Evolutionary conservation across 164 flowering plant genomes (phyloP).

Genomic region (Stephania yunnanensis): DNA sequence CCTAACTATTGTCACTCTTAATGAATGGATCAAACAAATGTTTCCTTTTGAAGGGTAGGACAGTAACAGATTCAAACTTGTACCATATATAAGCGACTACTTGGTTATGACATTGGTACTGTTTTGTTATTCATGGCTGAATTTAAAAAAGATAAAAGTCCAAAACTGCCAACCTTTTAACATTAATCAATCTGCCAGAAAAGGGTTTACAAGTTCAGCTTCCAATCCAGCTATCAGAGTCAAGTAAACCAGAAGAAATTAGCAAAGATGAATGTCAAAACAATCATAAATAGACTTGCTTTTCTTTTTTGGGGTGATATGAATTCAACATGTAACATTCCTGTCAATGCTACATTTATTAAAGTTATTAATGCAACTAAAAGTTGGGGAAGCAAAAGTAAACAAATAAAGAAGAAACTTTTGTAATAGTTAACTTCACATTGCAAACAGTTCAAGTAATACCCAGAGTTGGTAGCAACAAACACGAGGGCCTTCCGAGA

Average conservation of each 20-base stretch:
- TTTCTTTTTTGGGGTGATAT: constrained; percentile 3
- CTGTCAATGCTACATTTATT: constrained; percentile 12
- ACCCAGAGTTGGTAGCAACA: constrained; percentile 4
- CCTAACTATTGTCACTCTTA: too few species aligned
- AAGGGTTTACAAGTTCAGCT: constrained; percentile 3
- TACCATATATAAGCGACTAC: too few species aligned
- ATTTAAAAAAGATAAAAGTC: not conserved
- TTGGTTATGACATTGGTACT: too few species aligned
- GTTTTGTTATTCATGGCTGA: not conserved
- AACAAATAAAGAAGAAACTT: constrained; percentile 6
- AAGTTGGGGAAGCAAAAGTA: constrained; percentile 8
- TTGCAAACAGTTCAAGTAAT: constrained; percentile 13
- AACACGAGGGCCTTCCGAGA: constrained; percentile 6
- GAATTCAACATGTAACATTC: constrained; percentile 4
- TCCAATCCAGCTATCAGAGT: not conserved
- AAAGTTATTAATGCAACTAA: not conserved
- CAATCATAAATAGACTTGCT: not conserved
- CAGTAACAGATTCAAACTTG: too few species aligned
- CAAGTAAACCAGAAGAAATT: not conserved
- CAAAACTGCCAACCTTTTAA: not conserved
- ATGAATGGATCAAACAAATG: too few species aligned
- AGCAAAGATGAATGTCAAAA: constrained; percentile 1
- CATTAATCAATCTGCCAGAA: not conserved
- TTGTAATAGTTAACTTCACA: not conserved
- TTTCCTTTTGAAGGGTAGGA: too few species aligned